Evolutionary conservation across 2,329 filamentous ascomycete genomes (phyloP).

Genomic region (Fusarium veterinarium): DNA sequence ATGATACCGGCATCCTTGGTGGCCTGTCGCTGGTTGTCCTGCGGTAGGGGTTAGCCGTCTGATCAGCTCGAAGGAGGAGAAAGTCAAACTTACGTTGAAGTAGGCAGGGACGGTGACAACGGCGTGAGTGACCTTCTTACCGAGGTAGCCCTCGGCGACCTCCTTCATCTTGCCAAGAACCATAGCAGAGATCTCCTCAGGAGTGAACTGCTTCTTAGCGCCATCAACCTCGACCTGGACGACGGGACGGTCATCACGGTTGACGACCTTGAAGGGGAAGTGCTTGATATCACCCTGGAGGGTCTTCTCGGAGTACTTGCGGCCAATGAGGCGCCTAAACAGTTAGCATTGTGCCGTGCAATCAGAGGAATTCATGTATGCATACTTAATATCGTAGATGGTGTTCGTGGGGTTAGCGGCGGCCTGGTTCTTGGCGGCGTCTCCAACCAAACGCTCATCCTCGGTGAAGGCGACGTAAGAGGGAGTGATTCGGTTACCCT

Average conservation of each 20-base stretch:
- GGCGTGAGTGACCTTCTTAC: conserved; percentile 86
- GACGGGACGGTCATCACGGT: conserved; percentile 90
- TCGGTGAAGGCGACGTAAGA: conserved; percentile 98
- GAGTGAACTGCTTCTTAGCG: conserved; percentile 77
- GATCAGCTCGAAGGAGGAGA: no score
- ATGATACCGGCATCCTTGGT: conserved; percentile 96
- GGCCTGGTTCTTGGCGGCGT: conserved; percentile 97
- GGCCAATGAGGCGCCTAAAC: conserved; percentile 81
- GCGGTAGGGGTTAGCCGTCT: conserved; percentile 38
- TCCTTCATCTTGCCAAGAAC: conserved; percentile 88
- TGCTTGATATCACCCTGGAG: conserved; percentile 96
- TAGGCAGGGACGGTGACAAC: conserved; percentile 96
- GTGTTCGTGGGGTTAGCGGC: conserved; percentile 81
- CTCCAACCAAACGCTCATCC: conserved; percentile 95
- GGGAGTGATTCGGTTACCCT: conserved; percentile 95
- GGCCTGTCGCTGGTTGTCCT: conserved; percentile 93
- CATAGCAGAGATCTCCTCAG: conserved; percentile 85
- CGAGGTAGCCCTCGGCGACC: conserved; percentile 81
- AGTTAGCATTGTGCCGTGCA: conserved; percentile 29
- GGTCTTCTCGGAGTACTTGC: conserved; percentile 85
- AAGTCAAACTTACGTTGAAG: conserved; percentile 74
- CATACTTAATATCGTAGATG: conserved; percentile 86
- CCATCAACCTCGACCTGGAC: conserved; percentile 79
- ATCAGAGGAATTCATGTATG: conserved; percentile 35
- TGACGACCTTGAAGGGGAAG: conserved; percentile 94